Base-by-base conservation (phyloP, 257 asterid genomes). In the Rauvolfia tetraphylla region DNA sequence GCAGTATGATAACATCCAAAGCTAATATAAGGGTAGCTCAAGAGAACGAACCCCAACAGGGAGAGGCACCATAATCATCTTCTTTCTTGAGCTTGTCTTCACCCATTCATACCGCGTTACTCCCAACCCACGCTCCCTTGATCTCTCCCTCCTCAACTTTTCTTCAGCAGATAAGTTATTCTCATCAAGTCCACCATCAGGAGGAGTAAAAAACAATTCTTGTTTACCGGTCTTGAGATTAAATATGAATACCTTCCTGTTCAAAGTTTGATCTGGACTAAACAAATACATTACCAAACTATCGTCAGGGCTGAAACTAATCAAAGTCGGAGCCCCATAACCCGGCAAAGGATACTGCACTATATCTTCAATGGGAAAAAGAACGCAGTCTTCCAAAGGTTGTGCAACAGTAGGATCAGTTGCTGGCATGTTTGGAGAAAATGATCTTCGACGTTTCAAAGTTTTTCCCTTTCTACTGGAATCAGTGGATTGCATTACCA, bases 121-220 rank as follows among this genome's bases (percentile, higher is more conserved):
- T 46, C 98, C 98, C 75, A 94, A 85, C 23, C 98, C 98, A 27
- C 95, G 97, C 79, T 94, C 98, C 84, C 98, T 84, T 57, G 87
- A 80, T 83, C 98, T 88, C 88, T 94, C 98, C 87, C 98, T 89
- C 71, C 98, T 88, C 83, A 92, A 79, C 84, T 87, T 94, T 85
- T 94, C 98, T 80, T 94, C 97, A 11, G 95, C 90, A 29, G 98
- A 92, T 58, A 94, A 74, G 81, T 88, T 94, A 78, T 86, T 87
- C 86, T 94, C 98, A 31, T 90, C 97, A 78, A 92, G 95, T 25
- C 98, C 98, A n/a, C 98, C 98, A 85, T 91, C 95, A 2, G 90
- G 87, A 49, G 97, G 98, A 76, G 89, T 87, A 71, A 90, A 92
- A 80, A 87, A 85, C 82, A 92, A 75, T 42, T 92, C 97, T 72